A percentile compares a stretch with the other conserved stretches of the same genome.
These are phyloP conservation scores for Neofusicoccum sp. DNA, from an alignment of 2,329 filamentous ascomycete genomes.

Conservation along the genomic window DNA sequence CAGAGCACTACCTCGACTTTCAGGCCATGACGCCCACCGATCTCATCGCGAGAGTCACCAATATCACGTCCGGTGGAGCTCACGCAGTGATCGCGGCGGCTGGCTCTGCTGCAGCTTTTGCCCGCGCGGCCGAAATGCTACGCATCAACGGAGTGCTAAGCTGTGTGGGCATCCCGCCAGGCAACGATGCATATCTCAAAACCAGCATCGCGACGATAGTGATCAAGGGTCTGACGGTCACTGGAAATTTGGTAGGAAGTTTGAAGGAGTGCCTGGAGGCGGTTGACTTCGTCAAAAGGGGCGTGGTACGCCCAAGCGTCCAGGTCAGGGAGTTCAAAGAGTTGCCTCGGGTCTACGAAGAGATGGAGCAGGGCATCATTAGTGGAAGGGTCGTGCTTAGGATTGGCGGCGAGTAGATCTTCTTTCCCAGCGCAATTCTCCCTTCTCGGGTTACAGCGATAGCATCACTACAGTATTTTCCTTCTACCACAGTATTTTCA, in stretches of 20 bases:
- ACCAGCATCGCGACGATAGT: constrained; percentile 45
- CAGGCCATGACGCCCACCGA: constrained; percentile 27
- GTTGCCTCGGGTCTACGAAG: constrained; percentile 43
- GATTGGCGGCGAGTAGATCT: constrained; percentile 22
- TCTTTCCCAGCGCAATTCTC: no score
- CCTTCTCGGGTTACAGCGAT: no score
- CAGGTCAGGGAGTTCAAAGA: constrained; percentile 44
- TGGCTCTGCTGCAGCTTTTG: constrained; percentile 42
- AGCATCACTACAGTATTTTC: no score
- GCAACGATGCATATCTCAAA: constrained; percentile 35
- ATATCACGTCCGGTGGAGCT: constrained; percentile 41
- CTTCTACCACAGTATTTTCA: no score
- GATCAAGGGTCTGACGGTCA: constrained; percentile 45
- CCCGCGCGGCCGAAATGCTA: constrained; percentile 45
- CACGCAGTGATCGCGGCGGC: constrained; percentile 45
- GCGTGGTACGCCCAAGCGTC: constrained; percentile 43
- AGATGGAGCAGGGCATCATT: constrained; percentile 46
- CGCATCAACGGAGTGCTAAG: constrained; percentile 44
- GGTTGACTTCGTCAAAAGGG: constrained; percentile 43
- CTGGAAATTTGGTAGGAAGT: constrained; percentile 45
- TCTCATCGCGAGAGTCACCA: constrained; percentile 33
- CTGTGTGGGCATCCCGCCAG: constrained; percentile 46
- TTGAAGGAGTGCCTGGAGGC: constrained; percentile 49
- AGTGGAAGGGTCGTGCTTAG: constrained; percentile 44
- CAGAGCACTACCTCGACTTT: constrained; percentile 43